phyloP scores from a whole-genome alignment of 805 yeast genomes.

The Kurtzmaniella cleridarum region DNA sequence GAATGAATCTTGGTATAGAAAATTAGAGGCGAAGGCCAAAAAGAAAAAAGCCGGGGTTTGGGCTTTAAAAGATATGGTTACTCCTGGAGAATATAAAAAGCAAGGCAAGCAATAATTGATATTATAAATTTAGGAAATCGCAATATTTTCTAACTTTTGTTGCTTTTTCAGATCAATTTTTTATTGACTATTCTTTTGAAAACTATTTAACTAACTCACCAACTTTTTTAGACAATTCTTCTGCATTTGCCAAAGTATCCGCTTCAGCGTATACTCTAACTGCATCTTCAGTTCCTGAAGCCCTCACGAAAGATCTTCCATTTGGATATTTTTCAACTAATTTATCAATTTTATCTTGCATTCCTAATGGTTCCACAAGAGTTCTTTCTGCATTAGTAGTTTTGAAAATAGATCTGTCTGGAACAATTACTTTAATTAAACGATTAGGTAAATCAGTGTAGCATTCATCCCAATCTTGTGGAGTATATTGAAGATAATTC shows the following conservation, averaged over 20 bases:
- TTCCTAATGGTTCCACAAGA: conserved; percentile 67
- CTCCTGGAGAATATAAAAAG: conserved; percentile 79
- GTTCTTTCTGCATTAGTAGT: conserved; percentile 90
- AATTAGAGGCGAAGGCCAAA: conserved; percentile 59
- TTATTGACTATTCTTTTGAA: no score
- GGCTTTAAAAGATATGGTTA: conserved; percentile 47
- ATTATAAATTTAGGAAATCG: no score
- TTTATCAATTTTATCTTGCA: conserved; percentile 69
- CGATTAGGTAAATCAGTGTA: conserved; percentile 86
- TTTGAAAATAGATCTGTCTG: conserved; percentile 70
- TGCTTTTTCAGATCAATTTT: no score
- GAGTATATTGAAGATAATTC: conserved; percentile 49
- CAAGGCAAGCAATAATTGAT: no score
- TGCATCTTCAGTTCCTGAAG: conserved; percentile 97
- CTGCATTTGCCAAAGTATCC: conserved; percentile 29
- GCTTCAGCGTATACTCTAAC: conserved; percentile 96
- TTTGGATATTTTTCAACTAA: conserved; percentile 47
- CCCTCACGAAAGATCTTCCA: conserved; percentile 91
- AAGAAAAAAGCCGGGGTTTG: conserved; percentile 60
- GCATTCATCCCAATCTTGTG: conserved; percentile 67
- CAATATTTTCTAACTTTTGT: no score
- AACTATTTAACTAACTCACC: conserved; percentile 19
- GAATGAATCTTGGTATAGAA: conserved; percentile 52
- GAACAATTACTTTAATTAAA: conserved; percentile 74
- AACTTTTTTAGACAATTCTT: conserved; percentile 22